Percentiles rank a stretch among this genome's conserved stretches.
Conservation (phyloP, 176 grass and related monocot genomes). For the Oryza australiensis region DNA sequence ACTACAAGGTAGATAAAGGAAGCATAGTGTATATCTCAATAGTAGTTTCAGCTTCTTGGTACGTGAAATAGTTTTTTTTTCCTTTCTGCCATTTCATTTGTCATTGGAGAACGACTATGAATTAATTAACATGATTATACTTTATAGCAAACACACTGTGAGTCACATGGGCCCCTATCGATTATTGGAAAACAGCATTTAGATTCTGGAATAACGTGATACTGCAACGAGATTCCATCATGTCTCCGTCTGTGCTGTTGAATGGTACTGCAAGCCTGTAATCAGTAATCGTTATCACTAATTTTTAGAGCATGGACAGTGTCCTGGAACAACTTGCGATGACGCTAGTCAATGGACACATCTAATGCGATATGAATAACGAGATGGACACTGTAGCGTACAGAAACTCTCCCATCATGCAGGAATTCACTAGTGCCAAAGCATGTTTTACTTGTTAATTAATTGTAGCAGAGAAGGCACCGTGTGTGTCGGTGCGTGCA, state of each 20-base stretch:
- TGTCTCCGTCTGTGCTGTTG: neutral
- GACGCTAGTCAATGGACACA: neutral
- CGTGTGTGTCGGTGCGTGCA: neutral
- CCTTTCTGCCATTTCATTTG: neutral
- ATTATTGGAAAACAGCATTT: neutral
- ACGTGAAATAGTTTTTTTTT: neutral
- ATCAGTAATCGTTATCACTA: neutral
- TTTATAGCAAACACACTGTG: neutral
- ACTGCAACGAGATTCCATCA: neutral
- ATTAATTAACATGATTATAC: neutral
- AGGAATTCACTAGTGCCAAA: neutral
- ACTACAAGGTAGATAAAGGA: conserved; percentile 28
- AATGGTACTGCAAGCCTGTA: neutral
- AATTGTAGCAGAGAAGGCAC: neutral
- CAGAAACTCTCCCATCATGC: neutral
- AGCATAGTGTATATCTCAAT: neutral
- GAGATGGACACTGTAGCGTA: neutral
- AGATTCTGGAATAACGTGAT: neutral
- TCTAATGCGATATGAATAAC: neutral
- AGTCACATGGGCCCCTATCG: neutral
- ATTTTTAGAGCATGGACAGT: neutral
- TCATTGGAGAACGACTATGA: neutral
- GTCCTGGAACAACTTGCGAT: neutral
- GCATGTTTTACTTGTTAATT: neutral
- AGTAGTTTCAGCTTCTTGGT: neutral